Evolutionary conservation across 192 early-diverging fungal genomes (phyloP), one percentile per base, ranked within the genome.

Genomic region (Backusella sp.): DNA sequence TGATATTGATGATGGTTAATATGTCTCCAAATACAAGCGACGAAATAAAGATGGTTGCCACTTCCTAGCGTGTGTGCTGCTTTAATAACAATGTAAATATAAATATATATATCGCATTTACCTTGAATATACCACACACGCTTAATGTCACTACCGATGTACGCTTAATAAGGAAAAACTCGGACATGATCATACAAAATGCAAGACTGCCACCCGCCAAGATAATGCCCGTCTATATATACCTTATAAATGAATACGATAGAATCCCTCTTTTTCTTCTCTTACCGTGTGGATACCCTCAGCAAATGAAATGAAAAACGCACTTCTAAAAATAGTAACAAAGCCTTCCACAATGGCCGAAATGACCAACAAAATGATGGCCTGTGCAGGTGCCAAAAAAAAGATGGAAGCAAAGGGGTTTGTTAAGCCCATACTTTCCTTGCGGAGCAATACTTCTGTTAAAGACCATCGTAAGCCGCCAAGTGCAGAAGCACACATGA

Each of bases 391-490:
- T 4, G 93, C 90, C 6, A 98, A 84, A 76, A 91, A 93, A 44
- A 94, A 84, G 71, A 91, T 96, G 26, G 96, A 92, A 12, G 94
- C 95, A 19, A 97, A 81, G 1, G 97, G 97, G 78, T 97, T 96
- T 75, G 90, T 92, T 84, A 97, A 90, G 42, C 94, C 94, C 74
- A 94, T 88, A 62, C 84, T 83, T 68, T 89, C 90, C 53, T 90
- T 88, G 56, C 91, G 86, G 19, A 98, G 80, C 15, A 98, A 80
- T 5, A 97, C 84, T 77, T 97, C 94, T 0, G 95, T 97, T 70
- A 97, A 84, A 11, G 94, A 88, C 97, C 96, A 97, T 39, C 97
- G 89, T 62, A 97, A 80, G n/a, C 97, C 97, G 74, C 94, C 89
- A 72, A 96, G 84, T 1, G 93, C 88, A 28, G 95, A 90, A 1